Conservation (phyloP, 78 protist species). For the Tieghemostelium lacteum region DNA sequence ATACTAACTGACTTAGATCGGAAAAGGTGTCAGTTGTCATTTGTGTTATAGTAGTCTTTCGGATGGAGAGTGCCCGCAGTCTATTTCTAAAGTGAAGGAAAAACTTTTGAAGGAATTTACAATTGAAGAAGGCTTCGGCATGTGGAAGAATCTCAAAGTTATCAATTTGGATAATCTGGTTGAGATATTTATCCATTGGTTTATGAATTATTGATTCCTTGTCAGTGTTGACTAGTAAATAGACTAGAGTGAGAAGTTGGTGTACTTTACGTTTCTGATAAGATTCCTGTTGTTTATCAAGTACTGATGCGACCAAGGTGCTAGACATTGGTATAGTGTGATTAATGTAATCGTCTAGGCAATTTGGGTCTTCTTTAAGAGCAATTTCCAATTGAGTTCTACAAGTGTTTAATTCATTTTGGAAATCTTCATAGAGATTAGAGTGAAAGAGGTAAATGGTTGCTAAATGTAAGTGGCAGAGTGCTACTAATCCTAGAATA, state of each 20-base stretch:
- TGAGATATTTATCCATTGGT: not conserved
- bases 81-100: no score
- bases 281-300: not conserved
- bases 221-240: not conserved
- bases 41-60: not conserved
- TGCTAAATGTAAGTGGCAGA: slow-evolving; percentile 26
- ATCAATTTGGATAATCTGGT: not conserved
- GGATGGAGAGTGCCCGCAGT: no score
- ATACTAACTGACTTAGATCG: not conserved
- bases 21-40: not conserved
- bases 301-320: not conserved
- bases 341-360: not conserved
- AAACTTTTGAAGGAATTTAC: not conserved
- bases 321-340: slow-evolving; percentile 28
- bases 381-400: slow-evolving; percentile 9
- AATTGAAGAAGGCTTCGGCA: not conserved
- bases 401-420: not conserved
- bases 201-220: not conserved
- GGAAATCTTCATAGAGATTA: not conserved
- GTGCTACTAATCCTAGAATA: slow-evolving; percentile 13
- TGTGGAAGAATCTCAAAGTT: slow-evolving; percentile 7
- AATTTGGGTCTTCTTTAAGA: not conserved
- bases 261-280: not conserved
- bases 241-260: not conserved
- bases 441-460: slow-evolving; percentile 21